These are phyloP conservation scores for Wickerhamomyces bovis DNA, from an alignment of 805 yeast species.

Conservation along the genomic window DNA sequence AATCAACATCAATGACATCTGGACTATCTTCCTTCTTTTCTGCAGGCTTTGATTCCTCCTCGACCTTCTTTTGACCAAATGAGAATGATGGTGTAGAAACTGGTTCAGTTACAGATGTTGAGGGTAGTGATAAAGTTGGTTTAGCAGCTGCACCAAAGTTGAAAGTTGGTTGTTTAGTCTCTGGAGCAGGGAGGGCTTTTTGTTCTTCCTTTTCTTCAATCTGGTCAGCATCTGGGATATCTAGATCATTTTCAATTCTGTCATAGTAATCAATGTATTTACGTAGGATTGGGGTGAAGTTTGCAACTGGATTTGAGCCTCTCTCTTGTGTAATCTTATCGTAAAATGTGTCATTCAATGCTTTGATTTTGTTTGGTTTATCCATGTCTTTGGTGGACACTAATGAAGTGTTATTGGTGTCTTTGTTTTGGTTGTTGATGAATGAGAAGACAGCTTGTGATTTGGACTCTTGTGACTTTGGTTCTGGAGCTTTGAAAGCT, in stretches of 20 bases:
- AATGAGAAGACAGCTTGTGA: conserved; percentile 5
- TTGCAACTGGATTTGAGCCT: conserved; percentile 41
- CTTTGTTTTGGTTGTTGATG: not conserved
- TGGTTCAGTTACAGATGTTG: not conserved
- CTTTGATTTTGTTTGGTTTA: conserved; percentile 47
- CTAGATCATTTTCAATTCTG: conserved; percentile 27
- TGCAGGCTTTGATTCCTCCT: not conserved
- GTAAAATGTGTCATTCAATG: conserved; percentile 57
- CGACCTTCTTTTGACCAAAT: conserved; percentile 3
- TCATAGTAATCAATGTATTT: conserved; percentile 53
- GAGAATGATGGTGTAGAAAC: conserved; percentile 8
- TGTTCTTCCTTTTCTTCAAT: conserved; percentile 5
- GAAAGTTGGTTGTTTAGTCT: conserved; percentile 10
- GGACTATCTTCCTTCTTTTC: conserved; percentile 7
- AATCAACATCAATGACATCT: conserved; percentile 14
- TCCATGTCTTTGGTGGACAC: conserved; percentile 21
- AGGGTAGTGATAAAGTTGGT: not conserved
- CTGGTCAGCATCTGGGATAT: conserved; percentile 17
- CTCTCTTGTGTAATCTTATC: conserved; percentile 40
- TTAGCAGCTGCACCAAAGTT: conserved; percentile 10
- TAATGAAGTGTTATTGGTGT: not conserved
- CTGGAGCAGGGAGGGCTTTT: conserved; percentile 17
- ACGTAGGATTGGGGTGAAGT: conserved; percentile 47
- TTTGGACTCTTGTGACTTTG: not conserved
- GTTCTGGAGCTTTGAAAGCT: conserved; percentile 1